Conservation (phyloP, 805 yeast genomes). For the Saccharomycopsis fermentans region DNA sequence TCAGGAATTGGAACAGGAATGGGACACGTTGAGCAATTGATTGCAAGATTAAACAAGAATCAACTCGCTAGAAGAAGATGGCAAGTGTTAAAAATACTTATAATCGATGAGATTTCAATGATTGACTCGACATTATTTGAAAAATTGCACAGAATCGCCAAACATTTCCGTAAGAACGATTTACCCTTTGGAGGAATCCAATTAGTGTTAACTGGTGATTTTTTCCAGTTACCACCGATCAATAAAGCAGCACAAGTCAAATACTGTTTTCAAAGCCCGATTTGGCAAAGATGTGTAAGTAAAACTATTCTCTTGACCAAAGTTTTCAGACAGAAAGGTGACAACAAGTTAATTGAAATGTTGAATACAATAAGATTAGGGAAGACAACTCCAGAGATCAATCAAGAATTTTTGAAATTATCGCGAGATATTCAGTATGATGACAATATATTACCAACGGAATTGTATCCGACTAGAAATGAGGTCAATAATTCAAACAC, state of each 20-base stretch:
- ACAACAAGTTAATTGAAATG: conserved; percentile 62
- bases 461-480: conserved; percentile 71
- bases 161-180: conserved; percentile 36
- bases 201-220: conserved; percentile 85
- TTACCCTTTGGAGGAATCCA: conserved; percentile 93
- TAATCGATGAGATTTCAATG: conserved; percentile 94
- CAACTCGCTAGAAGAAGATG: conserved; percentile 42
- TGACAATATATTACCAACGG: conserved; percentile 84
- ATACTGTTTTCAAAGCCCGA: conserved; percentile 66
- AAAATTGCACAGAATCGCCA: conserved; percentile 63
- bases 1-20: conserved; percentile 78
- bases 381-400: conserved; percentile 39
- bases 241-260: conserved; percentile 30
- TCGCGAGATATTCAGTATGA: conserved; percentile 46
- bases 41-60: conserved; percentile 39
- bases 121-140: conserved; percentile 70
- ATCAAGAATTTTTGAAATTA: conserved; percentile 39
- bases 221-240: conserved; percentile 84
- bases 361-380: conserved; percentile 77
- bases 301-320: conserved; percentile 61
- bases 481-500: conserved; percentile 77
- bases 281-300: conserved; percentile 58
- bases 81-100: conserved; percentile 57
- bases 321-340: conserved; percentile 87
- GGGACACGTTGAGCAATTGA: conserved; percentile 37